Conservation (phyloP, 768 basidiomycete genomes). For the Russula griseocarnosa region DNA sequence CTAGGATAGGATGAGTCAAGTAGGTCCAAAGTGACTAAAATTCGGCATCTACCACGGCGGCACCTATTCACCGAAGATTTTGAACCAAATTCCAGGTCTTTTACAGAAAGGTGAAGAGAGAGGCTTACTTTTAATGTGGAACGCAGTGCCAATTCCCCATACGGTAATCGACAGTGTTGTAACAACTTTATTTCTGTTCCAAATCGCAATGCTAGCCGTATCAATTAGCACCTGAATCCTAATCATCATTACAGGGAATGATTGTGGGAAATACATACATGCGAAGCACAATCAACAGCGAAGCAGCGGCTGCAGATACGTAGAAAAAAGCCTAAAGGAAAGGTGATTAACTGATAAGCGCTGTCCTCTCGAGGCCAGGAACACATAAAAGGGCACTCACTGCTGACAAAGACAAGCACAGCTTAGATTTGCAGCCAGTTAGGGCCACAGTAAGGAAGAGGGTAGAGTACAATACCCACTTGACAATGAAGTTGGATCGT, state of each 20-base stretch:
- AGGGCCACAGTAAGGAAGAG: not conserved
- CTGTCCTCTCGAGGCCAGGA: not conserved
- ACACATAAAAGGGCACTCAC: not conserved
- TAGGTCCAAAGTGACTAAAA: not conserved
- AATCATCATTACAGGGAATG: not conserved
- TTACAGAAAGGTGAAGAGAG: not conserved
- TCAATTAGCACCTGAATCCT: not conserved
- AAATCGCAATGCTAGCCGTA: not conserved
- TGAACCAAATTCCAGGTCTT: not conserved
- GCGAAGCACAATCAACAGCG: constrained; percentile 7
- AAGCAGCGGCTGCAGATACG: not conserved
- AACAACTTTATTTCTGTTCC: not conserved
- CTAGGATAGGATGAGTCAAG: not conserved
- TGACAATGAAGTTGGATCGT: not conserved
- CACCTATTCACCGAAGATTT: not conserved
- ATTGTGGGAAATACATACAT: not conserved
- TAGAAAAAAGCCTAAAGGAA: not conserved
- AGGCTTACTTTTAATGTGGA: not conserved
- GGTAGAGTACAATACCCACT: not conserved
- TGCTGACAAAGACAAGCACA: not conserved
- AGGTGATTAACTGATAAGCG: not conserved
- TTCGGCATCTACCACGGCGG: not conserved
- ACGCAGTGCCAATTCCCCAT: not conserved
- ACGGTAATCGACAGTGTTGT: not conserved
- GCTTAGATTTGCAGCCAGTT: not conserved